Percentiles rank a stretch among this genome's conserved stretches.
Conservation (phyloP, 768 basidiomycete species). For the Chiua virens region DNA sequence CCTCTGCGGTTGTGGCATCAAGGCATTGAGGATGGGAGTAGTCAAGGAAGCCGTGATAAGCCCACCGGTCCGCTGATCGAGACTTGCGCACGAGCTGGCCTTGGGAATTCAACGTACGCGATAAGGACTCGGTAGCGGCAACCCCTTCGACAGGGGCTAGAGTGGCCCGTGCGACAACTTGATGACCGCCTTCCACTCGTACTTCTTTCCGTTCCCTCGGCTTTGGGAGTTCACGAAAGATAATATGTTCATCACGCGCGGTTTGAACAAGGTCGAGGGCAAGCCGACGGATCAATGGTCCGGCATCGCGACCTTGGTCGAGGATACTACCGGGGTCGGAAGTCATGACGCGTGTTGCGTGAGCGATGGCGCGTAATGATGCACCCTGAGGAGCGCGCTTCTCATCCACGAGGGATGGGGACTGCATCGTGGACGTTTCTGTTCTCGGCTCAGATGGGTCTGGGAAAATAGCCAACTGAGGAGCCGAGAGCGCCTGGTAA, state of each 20-base stretch:
- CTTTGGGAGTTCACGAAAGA: conserved; percentile 38
- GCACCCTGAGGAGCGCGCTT: conserved; percentile 53
- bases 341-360: conserved; percentile 88
- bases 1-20: conserved; percentile 53
- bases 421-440: conserved; percentile 29
- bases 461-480: conserved; percentile 27
- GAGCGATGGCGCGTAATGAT: conserved; percentile 71
- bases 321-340: conserved; percentile 74
- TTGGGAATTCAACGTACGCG: conserved; percentile 44
- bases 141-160: conserved; percentile 40
- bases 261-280: conserved; percentile 68
- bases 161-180: conserved; percentile 41
- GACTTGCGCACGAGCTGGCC: conserved; percentile 33
- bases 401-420: conserved; percentile 26
- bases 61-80: conserved; percentile 37
- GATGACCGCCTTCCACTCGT: conserved; percentile 27
- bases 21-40: conserved; percentile 60
- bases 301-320: conserved; percentile 66
- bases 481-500: conserved; percentile 21
- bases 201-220: conserved; percentile 43
- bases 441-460: conserved; percentile 23
- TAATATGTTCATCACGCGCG: conserved; percentile 62
- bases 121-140: conserved; percentile 48
- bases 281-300: conserved; percentile 56
- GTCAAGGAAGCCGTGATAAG: conserved; percentile 43